Percentiles rank a stretch among this genome's conserved stretches.
Conservation (phyloP, 352 stramenopile genomes). For the Plasmopara viticola region DNA sequence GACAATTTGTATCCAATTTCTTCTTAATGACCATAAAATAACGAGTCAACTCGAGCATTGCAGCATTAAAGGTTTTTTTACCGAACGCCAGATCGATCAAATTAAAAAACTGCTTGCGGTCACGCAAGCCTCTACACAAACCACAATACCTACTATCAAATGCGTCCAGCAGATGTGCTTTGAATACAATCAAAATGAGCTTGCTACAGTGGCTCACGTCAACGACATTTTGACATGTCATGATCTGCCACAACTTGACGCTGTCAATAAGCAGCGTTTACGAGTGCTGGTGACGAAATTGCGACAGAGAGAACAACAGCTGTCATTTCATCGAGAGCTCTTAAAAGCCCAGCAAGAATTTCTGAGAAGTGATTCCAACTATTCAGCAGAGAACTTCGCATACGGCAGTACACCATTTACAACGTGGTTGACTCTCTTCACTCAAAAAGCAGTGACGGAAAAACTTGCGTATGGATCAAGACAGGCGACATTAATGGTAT, state of each 20-base stretch:
- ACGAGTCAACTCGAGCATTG: not conserved
- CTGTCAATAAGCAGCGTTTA: conserved; percentile 4
- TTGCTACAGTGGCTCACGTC: conserved; percentile 12
- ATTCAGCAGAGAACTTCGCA: conserved; percentile 45
- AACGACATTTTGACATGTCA: conserved; percentile 10
- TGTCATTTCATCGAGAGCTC: conserved; percentile 28
- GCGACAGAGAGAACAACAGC: conserved; percentile 27
- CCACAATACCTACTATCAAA: conserved; percentile 12
- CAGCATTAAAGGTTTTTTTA: not conserved
- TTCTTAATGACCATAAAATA: not conserved
- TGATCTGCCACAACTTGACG: not conserved
- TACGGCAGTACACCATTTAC: conserved; percentile 49
- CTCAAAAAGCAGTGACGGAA: conserved; percentile 6
- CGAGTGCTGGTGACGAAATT: conserved; percentile 16
- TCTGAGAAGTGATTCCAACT: conserved; percentile 9
- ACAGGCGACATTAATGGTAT: conserved; percentile 25
- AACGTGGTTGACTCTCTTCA: conserved; percentile 38
- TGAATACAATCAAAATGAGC: conserved; percentile 7
- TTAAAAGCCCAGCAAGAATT: conserved; percentile 20
- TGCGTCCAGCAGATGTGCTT: conserved; percentile 10
- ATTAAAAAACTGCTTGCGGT: conserved; percentile 8
- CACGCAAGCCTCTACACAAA: conserved; percentile 6
- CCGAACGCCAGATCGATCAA: conserved; percentile 9
- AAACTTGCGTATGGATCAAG: conserved; percentile 4
- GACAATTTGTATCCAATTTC: conserved; percentile 11